Percentiles rank a stretch among this genome's conserved stretches.
Evolutionary conservation across 768 basidiomycete genomes (phyloP).

Genomic region (Coprinopsis cinerea): DNA sequence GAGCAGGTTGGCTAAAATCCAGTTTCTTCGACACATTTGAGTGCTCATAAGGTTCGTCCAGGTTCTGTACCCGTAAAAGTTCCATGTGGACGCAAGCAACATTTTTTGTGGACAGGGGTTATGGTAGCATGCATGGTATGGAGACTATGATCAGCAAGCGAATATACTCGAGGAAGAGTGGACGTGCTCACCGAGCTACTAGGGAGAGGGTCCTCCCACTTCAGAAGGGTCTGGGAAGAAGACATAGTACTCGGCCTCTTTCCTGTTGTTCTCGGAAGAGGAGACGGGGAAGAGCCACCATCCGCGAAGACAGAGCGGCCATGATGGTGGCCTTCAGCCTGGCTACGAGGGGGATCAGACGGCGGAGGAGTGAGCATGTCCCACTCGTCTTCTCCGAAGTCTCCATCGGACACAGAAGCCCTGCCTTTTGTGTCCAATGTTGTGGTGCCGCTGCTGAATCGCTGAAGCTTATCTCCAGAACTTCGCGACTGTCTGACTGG

Average conservation of each 20-base stretch:
- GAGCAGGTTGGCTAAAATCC: not conserved
- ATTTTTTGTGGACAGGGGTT: no score
- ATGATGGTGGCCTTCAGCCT: not conserved
- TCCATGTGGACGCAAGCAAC: no score
- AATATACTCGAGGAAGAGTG: not conserved
- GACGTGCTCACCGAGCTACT: not conserved
- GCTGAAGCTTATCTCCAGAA: not conserved
- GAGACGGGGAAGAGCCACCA: not conserved
- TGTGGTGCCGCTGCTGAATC: not conserved
- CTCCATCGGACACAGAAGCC: not conserved
- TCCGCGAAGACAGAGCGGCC: not conserved
- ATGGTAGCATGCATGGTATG: not conserved
- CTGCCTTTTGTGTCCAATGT: not conserved
- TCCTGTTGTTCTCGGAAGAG: not conserved
- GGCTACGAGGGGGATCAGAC: not conserved
- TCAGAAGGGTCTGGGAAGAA: no score
- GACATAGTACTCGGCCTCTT: not conserved
- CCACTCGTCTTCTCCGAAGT: not conserved
- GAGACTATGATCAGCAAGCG: not conserved
- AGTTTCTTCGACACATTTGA: slow-evolving; percentile 4
- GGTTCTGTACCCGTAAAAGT: not conserved
- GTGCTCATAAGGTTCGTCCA: not conserved
- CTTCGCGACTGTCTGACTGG: slow-evolving; percentile 1
- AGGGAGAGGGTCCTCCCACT: no score
- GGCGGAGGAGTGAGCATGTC: not conserved